phyloP scores from a whole-genome alignment of 305 asterid genomes.

The Galium porrigens region DNA sequence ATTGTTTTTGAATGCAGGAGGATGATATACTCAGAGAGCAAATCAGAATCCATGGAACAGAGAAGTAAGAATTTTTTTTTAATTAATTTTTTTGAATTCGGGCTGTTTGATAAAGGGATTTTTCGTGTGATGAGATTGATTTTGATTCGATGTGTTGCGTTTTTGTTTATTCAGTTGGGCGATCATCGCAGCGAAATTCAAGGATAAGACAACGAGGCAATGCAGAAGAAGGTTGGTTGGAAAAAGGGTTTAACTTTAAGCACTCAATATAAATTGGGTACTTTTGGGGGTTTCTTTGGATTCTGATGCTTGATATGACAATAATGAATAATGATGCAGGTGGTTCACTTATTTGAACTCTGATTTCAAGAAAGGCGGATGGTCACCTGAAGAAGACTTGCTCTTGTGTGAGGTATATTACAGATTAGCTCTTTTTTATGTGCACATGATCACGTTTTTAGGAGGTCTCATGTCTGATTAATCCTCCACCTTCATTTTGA shows the following conservation, averaged over 20 bases:
- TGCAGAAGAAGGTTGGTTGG: constrained; percentile 86
- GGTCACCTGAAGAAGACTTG: constrained; percentile 98
- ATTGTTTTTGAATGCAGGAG: constrained; percentile 41
- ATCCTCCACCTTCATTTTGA: not conserved
- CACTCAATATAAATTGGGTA: constrained; percentile 4
- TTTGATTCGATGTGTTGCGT: constrained; percentile 13
- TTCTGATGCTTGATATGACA: constrained; percentile 21
- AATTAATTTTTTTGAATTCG: constrained; percentile 11
- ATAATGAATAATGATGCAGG: constrained; percentile 29
- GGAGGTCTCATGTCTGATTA: not conserved
- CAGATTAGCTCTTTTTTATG: not conserved
- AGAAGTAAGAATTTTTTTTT: constrained; percentile 34
- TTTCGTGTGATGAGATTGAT: constrained; percentile 19
- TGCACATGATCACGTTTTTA: not conserved
- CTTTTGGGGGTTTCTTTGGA: constrained; percentile 11
- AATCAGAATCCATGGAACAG: constrained; percentile 79
- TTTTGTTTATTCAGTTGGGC: constrained; percentile 50
- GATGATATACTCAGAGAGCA: constrained; percentile 95
- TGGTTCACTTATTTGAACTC: constrained; percentile 98
- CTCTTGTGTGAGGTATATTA: constrained; percentile 75
- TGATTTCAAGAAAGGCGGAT: constrained; percentile 98
- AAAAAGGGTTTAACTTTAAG: constrained; percentile 19
- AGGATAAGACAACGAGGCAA: constrained; percentile 95
- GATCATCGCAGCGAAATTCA: constrained; percentile 75
- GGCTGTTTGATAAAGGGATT: constrained; percentile 7